Base-by-base conservation (phyloP, 2,329 filamentous ascomycete species). In the Ophiocordyceps camponoti-saundersi region DNA sequence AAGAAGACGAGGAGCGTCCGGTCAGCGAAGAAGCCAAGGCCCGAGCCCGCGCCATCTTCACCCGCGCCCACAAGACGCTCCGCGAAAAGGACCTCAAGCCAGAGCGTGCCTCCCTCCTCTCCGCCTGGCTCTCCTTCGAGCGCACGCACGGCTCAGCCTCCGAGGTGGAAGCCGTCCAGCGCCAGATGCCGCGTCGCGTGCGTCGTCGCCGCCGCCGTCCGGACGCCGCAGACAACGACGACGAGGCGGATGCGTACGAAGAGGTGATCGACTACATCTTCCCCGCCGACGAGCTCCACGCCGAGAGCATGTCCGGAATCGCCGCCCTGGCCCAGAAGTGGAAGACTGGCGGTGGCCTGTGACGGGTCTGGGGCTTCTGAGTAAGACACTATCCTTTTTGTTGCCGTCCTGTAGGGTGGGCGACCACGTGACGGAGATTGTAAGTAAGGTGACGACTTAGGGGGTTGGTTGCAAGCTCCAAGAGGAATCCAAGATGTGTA, bases 251-350 rank as follows among this genome's bases (percentile, higher is more conserved):
- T 61, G 81, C 79, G 36, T 95, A 87, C 69, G 61, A 98, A 72
- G 92, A 98, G 68, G 96, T 95, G 64, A 78, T 92, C 66, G 92
- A 96, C 63, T 96, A 94, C 57, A 78, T 98, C 32, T 98, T 98
- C 77, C 92, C 92, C 1, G 88, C 86, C 5, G 92, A 96, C 67
- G 89, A 95, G 62, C 79, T 86, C 66, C 82, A 86, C 60, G 82
- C 83, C 48, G 83, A 83, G 54, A 89, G 85, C 57, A 68, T 95
- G 63, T 85, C 85, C 46, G 86, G 84, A 61, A 71, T 96, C 61
- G 68, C 95, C 66, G 81, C 85, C 51, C 82, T 82, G 75, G 89
- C 90, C 48, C 81, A 88, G 62, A 79, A 80, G 54, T 96, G 90
- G 87, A 75, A 70, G 52, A 65, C 67, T 11, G 70, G 68, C 16